phyloP scores from a whole-genome alignment of 495 filamentous ascomycete genomes.

The Xylaria grammica region DNA sequence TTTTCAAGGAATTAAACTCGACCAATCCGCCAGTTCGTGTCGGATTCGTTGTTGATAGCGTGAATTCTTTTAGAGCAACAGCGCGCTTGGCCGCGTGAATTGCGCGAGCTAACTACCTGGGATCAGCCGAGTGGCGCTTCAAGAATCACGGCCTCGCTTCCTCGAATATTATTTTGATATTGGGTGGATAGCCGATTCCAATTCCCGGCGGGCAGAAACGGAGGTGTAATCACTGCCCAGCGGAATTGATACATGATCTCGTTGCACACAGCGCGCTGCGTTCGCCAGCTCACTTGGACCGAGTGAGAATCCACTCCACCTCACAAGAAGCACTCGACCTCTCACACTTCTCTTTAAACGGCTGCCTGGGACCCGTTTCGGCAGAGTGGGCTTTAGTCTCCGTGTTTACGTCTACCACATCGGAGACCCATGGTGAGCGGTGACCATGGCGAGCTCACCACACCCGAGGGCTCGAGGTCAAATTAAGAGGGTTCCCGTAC shows the following conservation, averaged over 20 bases:
- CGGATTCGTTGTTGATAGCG: background rate
- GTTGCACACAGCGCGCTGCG: background rate
- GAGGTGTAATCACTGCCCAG: background rate
- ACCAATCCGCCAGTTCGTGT: background rate
- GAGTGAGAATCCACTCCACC: background rate
- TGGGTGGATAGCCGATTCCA: background rate
- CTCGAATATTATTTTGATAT: background rate
- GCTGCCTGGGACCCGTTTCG: conserved; percentile 5
- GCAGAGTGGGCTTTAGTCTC: background rate
- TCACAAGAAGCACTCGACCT: background rate
- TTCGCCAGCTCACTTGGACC: background rate
- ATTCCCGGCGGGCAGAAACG: background rate
- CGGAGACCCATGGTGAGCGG: background rate
- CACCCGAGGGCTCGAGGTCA: background rate
- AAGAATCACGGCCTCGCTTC: background rate
- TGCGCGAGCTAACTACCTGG: background rate
- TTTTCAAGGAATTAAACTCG: background rate
- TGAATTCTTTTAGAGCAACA: background rate
- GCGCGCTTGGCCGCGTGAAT: too few relatives aligned
- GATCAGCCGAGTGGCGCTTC: background rate
- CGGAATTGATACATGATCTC: background rate
- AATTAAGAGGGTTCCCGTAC: background rate
- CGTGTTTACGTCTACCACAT: background rate
- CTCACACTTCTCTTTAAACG: conserved; percentile 5
- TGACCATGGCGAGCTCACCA: background rate